Evolutionary conservation across 306 rosid species (phyloP), one percentile per base, ranked within the genome.

Genomic region (Glycine latifolia): DNA sequence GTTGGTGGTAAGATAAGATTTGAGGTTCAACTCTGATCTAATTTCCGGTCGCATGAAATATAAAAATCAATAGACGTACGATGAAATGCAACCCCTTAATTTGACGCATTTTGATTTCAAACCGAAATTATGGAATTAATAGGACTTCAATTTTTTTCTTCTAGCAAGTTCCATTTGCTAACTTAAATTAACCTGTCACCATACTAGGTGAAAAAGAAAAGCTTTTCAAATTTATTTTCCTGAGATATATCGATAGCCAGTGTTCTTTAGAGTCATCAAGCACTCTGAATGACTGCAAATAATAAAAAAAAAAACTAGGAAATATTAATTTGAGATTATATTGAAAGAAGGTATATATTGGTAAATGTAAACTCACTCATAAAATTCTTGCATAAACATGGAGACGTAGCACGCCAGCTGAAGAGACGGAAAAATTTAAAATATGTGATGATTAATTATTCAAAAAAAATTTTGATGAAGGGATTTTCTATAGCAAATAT

Each of bases 21-120:
- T 8, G 11, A 46, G 16, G 6, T 56, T 71, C 62, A 49, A 46
- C 71, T 48, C 60, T 14, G 1, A 5, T 59, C 35, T 49, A 26
- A 26, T 26, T 54, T 39, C 39, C 10, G 52, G 41, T 83, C 65
- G 43, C 39, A 71, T 41, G 17, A 71, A 82, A 82, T 75, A 67
- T 47, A 31, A 11, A 67, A 70, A 41, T 50, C 41, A 26, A 13
- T n/a, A 43, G 62, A 71, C 26, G 39, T 67, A 35, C 52, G 56
- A 78, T 46, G 80, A 44, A 54, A 55, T 59, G 65, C 65, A 59
- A 17, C 37, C 13, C 10, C 48, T 72, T 26, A 26, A 26, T 41
- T 65, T 72, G 80, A 72, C 80, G 15, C 71, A 16, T 75, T 55
- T 67, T 56, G 6, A 66, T 84, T 69, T 66, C 65, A 61, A 31